Evolutionary conservation across 108 stramenopile species (phyloP), one percentile per base, ranked within the genome.

Genomic region (Cylindrotheca closterium): DNA sequence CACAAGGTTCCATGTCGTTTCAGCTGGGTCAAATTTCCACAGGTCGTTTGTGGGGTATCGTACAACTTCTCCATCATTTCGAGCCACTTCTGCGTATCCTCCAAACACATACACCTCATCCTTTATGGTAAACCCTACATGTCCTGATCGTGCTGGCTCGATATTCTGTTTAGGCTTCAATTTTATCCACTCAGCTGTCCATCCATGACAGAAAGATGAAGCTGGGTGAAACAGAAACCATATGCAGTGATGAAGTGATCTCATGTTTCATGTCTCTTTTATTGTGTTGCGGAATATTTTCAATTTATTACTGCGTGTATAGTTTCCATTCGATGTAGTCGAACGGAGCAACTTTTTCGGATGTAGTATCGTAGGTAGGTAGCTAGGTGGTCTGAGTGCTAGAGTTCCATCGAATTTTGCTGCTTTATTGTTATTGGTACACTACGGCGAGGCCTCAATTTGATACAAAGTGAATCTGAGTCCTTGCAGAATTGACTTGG

Each of bases 401-500:
- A n/a, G n/a, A n/a, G n/a, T n/a, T n/a, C n/a, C n/a, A n/a, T n/a
- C n/a, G n/a, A n/a, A n/a, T n/a, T n/a, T n/a, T n/a, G n/a, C n/a
- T n/a, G n/a, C n/a, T n/a, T n/a, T n/a, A n/a, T n/a, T n/a, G n/a
- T n/a, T n/a, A n/a, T n/a, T n/a, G n/a, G n/a, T n/a, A n/a, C n/a
- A n/a, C n/a, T n/a, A n/a, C n/a, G n/a, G n/a, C n/a, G n/a, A n/a
- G n/a, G n/a, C n/a, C n/a, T n/a, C 21, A 4, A 4, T 48, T 56
- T 15, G 55, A 30, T 19, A 86, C 63, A 63, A 92, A 82, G 45
- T 78, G 63, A n/a, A 94, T 55, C 27, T 76, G 78, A 3, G 95
- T 94, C 17, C 89, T 49, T 2, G 65, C 71, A 17, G 63, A 46
- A 85, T 94, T 87, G 29, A 94, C 54, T 56, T 91, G 82, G 49